Base-by-base conservation (phyloP, 1,284 basidiomycete genomes). In the Naganishia albida region DNA sequence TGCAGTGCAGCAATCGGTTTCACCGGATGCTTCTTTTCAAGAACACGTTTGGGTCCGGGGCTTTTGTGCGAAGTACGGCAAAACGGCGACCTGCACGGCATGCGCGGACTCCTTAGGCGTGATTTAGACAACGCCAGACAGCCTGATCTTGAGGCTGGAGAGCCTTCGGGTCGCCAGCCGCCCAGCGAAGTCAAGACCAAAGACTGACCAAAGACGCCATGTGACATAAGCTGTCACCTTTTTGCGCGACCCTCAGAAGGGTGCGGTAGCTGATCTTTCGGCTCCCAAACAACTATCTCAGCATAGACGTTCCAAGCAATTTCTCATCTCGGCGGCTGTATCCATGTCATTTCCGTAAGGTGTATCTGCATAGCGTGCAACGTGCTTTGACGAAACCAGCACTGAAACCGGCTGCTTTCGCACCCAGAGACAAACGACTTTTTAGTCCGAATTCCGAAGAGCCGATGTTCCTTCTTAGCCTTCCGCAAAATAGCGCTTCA, bases 21-120 rank as follows among this genome's bases (percentile, higher is more conserved):
- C 46, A 50, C 57, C 57, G 56, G 44, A 48, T 25, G 57, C 57
- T 56, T 44, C 42, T n/a, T 42, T 56, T 13, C 42, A 42, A 56
- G 52, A 54, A 44, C 25, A 56, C 8, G 38, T 16, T 43, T 56
- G 54, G 20, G 43, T 56, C 42, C 54, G 54, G 46, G 46, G 46
- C 46, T 48, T 48, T n/a, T 48, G 10, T 25, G 34, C 34, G 6
- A 34, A 34, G n/a, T n/a, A n/a, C 34, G 34, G 34, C 34, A 34
- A 34, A 34, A 34, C 34, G 34, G 34, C 34, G 34, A 34, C 4
- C 34, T 6, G 34, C 34, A 6, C 34, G 34, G 34, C 34, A 34
- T 34, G 34, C 34, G 34, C 34, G 34, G 34, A 34, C 34, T 34
- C 34, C 34, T 4, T 34, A 34, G 34, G 34, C 34, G 34, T 34